A percentile compares a stretch with the other conserved stretches of the same genome.
These are phyloP conservation scores for Kandelia obovata DNA, from an alignment of 345 rosid genomes.

Conservation along the genomic window DNA sequence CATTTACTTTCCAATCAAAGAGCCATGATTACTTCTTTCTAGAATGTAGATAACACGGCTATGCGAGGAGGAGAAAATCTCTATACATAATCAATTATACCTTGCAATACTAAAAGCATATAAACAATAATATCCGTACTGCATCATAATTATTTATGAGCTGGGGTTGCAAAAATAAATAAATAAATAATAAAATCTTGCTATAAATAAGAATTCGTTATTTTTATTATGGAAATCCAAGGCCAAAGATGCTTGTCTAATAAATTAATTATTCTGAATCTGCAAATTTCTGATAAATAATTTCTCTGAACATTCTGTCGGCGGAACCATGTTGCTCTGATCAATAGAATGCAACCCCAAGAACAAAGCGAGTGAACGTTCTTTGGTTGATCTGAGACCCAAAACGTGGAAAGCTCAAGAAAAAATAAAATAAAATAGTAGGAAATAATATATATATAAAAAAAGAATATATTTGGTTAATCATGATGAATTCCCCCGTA, in stretches of 20 bases:
- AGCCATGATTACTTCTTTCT: neutral
- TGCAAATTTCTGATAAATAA: neutral
- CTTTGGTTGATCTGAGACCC: conserved; percentile 18
- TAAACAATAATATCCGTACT: neutral
- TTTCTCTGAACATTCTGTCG: neutral
- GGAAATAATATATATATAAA: neutral
- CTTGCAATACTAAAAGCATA: neutral
- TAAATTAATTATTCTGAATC: too few relatives aligned
- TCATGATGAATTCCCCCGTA: conserved; percentile 10
- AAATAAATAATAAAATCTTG: too few relatives aligned
- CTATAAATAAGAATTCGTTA: too few relatives aligned
- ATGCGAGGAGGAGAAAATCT: neutral
- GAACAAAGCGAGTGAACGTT: conserved; percentile 25
- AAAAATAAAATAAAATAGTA: conserved; percentile 8
- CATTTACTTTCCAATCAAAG: neutral
- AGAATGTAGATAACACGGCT: neutral
- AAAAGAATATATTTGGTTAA: neutral
- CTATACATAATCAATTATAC: neutral
- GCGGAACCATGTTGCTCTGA: conserved; percentile 5
- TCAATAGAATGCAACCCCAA: conserved; percentile 8
- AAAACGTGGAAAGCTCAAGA: conserved; percentile 10
- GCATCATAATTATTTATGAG: neutral
- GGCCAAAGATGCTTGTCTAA: too few relatives aligned
- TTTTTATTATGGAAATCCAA: too few relatives aligned
- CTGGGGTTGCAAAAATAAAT: too few relatives aligned